These are phyloP conservation scores for Brassica incana DNA, from an alignment of 345 rosid species.

Conservation along the genomic window DNA sequence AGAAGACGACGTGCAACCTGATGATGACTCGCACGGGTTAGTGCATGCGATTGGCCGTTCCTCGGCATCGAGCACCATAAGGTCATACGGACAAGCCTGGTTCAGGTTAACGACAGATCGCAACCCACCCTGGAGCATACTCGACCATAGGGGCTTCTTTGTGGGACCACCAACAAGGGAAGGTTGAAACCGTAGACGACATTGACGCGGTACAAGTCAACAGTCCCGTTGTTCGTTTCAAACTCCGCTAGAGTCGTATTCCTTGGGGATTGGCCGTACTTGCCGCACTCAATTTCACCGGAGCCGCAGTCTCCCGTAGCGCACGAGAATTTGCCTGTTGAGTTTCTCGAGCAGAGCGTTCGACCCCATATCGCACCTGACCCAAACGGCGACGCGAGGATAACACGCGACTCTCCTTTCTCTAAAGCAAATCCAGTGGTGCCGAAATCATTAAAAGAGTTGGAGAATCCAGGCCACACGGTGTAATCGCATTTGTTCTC, in stretches of 20 bases:
- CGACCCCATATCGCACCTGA: not conserved
- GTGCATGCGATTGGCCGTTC: not conserved
- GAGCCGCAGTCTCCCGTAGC: not conserved
- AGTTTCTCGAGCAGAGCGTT: not conserved
- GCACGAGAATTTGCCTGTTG: not conserved
- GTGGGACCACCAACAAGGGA: not conserved
- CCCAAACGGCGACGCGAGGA: not conserved
- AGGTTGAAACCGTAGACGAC: not conserved
- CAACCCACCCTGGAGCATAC: not conserved
- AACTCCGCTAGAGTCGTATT: not conserved
- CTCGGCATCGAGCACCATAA: not conserved
- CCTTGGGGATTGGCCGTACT: not conserved
- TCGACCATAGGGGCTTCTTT: not conserved
- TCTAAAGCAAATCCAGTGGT: not conserved
- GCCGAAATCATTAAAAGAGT: not conserved
- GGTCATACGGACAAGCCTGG: slow-evolving; percentile 1
- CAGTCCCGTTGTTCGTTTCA: not conserved
- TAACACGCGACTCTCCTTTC: not conserved
- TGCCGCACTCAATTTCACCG: not conserved
- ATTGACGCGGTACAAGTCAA: not conserved
- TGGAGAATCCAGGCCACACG: not conserved
- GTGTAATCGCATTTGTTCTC: not conserved
- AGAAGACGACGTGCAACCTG: not conserved
- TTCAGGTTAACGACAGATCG: not conserved
- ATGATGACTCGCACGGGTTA: not conserved